phyloP scores from a whole-genome alignment of 805 yeast genomes.

The Barnettozyma sp. region DNA sequence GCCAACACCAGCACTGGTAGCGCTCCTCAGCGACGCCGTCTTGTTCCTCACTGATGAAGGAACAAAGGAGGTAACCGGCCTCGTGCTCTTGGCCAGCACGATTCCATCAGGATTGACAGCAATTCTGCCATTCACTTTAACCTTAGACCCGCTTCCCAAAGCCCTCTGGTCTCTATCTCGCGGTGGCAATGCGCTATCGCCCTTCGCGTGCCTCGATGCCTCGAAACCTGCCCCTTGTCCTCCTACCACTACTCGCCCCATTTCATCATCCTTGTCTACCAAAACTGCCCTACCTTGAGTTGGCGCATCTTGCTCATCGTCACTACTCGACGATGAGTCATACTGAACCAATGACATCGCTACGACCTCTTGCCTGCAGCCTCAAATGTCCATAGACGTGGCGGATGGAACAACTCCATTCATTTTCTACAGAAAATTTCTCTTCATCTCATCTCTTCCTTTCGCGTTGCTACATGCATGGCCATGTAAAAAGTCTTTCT shows the following conservation, averaged over 20 bases:
- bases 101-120: conserved; percentile 19
- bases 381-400: too few species aligned
- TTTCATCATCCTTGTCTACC: too few species aligned
- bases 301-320: conserved; percentile 1
- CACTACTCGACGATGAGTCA: conserved; percentile 9
- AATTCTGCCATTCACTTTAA: conserved; percentile 10
- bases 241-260: too few species aligned
- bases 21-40: not conserved
- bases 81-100: conserved; percentile 10
- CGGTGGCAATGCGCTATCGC: too few species aligned
- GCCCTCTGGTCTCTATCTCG: conserved; percentile 9
- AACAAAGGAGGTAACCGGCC: conserved; percentile 18
- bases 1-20: too few species aligned
- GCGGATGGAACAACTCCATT: too few species aligned
- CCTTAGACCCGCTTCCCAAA: conserved; percentile 17
- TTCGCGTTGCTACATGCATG: not conserved
- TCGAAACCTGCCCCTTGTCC: too few species aligned
- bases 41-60: conserved; percentile 20
- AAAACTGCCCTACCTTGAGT: too few species aligned
- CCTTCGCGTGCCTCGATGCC: too few species aligned
- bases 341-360: conserved; percentile 11
- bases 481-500: not conserved
- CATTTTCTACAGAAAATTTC: too few species aligned
- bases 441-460: not conserved
- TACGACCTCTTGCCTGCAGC: too few species aligned